Base-by-base conservation (phyloP, 805 yeast genomes). In the Nakazawaea ernobii region DNA sequence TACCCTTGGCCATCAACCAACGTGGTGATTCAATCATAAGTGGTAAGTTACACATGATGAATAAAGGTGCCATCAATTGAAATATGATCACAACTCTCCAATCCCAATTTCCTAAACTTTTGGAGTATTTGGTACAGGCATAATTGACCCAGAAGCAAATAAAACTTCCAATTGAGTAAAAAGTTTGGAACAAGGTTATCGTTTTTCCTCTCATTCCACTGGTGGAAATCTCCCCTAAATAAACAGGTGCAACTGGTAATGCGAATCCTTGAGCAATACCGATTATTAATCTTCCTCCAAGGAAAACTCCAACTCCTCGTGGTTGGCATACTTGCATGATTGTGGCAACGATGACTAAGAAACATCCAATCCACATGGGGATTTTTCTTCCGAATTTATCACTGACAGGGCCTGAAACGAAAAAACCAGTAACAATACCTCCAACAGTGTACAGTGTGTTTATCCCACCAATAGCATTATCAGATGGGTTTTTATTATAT, bases 11-110 rank as follows among this genome's bases (percentile, higher is more conserved):
- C 48, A 75, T 60, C 54, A 77, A 70, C 79, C 81, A 76, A 63
- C 81, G 66, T 46, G 82, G 82, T 2, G 80, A 74, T 55, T 76
- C 81, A 72, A 69, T 69, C 33, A 36, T 36, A 24, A 36, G 20
- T n/a, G 39, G 39, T 9, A 36, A 20, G 20, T 36, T 15, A 10
- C 11, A 8, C 29, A 53, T 50, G 29, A 63, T 56, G 56, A 68
- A 61, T 43, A 68, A 55, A 27, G 68, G 55, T 37, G 75, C 74
- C 68, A 68, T 60, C 51, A 51, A 32, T 35, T 48, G 63, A 66
- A 52, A 63, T 59, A 62, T 67, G 58, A 53, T 68, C 59, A 39
- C 74, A 35, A 70, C 62, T 62, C 75, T 65, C 75, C 75, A 70
- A 52, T 66, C 70, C 54, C 71, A 61, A 11, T 73, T 65, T 51